Conservation (phyloP, 192 early-diverging fungal species). For the Ambispora gerdemannii region DNA sequence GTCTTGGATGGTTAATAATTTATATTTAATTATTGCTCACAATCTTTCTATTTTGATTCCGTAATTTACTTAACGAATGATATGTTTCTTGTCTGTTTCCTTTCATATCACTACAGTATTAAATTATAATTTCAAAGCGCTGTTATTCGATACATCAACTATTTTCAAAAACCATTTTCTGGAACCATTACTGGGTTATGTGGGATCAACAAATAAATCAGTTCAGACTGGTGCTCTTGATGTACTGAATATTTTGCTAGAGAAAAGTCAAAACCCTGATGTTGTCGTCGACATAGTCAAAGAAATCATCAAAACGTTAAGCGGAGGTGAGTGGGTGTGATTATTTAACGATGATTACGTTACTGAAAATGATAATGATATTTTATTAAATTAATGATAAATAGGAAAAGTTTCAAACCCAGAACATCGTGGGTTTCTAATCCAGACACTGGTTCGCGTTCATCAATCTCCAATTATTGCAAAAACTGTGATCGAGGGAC, state of each 20-base stretch:
- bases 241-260: conserved; percentile 59
- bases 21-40: too few relatives aligned
- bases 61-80: not conserved
- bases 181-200: conserved; percentile 60
- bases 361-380: conserved; percentile 40
- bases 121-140: conserved; percentile 44
- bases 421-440: conserved; percentile 68
- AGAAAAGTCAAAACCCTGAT: conserved; percentile 43
- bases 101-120: conserved; percentile 45
- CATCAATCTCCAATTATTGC: conserved; percentile 28
- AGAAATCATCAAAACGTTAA: conserved; percentile 52
- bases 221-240: conserved; percentile 54
- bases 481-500: conserved; percentile 53
- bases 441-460: conserved; percentile 50
- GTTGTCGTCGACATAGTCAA: conserved; percentile 59
- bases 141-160: conserved; percentile 59
- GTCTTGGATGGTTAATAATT: conserved; percentile 56
- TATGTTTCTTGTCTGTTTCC: not conserved
- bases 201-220: conserved; percentile 62
- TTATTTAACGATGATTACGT: conserved; percentile 34
- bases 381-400: conserved; percentile 33
- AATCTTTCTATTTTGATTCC: not conserved
- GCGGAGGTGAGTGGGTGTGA: conserved; percentile 1
- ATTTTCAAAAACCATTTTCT: conserved; percentile 61
- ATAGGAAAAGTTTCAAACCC: conserved; percentile 48